Evolutionary conservation across 2,329 filamentous ascomycete species (phyloP), one percentile per base, ranked within the genome.

Genomic region (Fusarium sp.): DNA sequence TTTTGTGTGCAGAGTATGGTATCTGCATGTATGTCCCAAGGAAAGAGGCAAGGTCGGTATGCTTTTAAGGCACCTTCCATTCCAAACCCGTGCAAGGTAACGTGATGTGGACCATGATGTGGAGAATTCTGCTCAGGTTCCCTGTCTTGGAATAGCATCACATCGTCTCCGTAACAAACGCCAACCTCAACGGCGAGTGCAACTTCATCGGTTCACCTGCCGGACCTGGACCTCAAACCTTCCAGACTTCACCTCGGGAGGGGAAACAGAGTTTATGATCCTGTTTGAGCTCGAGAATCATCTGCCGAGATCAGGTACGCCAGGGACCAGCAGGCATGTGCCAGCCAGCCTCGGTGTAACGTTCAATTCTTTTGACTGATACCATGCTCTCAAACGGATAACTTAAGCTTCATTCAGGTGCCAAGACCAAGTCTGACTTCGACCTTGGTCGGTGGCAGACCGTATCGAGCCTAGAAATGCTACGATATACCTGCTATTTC

Each of bases 281-380:
- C 65, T 41, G n/a, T 42, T 20, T 44, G 58, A 60, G 69, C 65
- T 64, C 49, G 40, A 52, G n/a, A 48, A 53, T 58, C 46, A 59
- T 62, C 64, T 71, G 64, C 66, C 69, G 67, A 73, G 63, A 42
- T 53, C 65, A 71, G 71, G 61, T 17, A 74, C 67, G 56, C 64
- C 64, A 70, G 68, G 73, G 56, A 64, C 64, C 62, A 67, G 54
- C 64, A 68, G 58, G 54, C 48, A 67, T 57, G 27, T 49, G 60
- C 63, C 67, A 58, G 60, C 54, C 73, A 71, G 68, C 61, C 64
- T 71, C 64, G 42, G 50, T 69, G 59, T 37, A 69, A 69, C 64
- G 52, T 46, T 35, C 42, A 53, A 45, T 37, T 40, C 30, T 27
- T 52, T 18, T 52, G 30, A 60, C 33, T 38, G 27, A 53, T 67